A percentile compares a stretch with the other conserved stretches of the same genome.
Conservation (phyloP, 306 rosid species). For the Medicago ruthenica region DNA sequence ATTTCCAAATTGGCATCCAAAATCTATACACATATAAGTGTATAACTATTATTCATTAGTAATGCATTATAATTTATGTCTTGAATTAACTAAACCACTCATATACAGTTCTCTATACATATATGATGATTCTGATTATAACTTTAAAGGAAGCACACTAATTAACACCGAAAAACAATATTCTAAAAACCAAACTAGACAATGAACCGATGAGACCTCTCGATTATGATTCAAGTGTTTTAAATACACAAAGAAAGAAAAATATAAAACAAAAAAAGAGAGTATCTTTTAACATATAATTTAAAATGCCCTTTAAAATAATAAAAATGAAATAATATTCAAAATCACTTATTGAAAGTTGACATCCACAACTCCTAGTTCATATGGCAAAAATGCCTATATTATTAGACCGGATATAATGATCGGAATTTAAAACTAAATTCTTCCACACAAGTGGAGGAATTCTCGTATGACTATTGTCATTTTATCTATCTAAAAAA, state of each 20-base stretch:
- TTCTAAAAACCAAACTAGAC: too few relatives aligned
- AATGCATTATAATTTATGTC: too few relatives aligned
- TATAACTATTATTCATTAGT: too few relatives aligned
- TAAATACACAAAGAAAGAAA: neutral
- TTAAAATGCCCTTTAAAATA: constrained; percentile 9
- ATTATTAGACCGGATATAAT: too few relatives aligned
- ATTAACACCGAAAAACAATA: neutral
- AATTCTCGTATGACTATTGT: too few relatives aligned
- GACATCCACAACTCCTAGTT: neutral
- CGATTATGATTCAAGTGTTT: too few relatives aligned
- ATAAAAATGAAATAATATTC: neutral
- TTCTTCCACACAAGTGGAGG: too few relatives aligned
- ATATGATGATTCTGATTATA: too few relatives aligned
- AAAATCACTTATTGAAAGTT: neutral
- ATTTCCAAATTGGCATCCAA: neutral
- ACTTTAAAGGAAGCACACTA: neutral
- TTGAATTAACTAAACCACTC: neutral
- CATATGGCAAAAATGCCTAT: too few relatives aligned
- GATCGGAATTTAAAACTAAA: too few relatives aligned
- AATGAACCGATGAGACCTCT: too few relatives aligned
- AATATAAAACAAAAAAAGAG: neutral
- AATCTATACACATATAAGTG: neutral
- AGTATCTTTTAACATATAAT: constrained; percentile 23
- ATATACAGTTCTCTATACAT: too few relatives aligned
- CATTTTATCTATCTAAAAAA: neutral